These are phyloP conservation scores for Shiraia sp. DNA, from an alignment of 2,329 filamentous ascomycete genomes.

Conservation along the genomic window DNA sequence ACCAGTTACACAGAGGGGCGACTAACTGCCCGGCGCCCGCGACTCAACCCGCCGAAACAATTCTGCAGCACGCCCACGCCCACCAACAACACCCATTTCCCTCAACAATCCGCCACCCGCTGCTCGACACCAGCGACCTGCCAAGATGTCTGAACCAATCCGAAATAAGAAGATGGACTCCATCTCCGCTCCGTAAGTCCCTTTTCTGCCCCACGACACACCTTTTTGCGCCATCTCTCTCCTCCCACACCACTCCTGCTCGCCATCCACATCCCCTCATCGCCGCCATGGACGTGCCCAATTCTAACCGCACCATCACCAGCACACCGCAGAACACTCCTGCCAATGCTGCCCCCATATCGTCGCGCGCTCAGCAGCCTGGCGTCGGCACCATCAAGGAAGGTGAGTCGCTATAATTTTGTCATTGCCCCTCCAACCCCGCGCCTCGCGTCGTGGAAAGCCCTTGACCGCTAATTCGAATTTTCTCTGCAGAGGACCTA, in stretches of 20 bases:
- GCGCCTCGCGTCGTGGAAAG: conserved; percentile 23
- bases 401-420: conserved; percentile 62
- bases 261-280: conserved; percentile 15
- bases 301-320: conserved; percentile 37
- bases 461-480: conserved; percentile 43
- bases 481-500: conserved; percentile 72
- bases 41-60: conserved; percentile 36
- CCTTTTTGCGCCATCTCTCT: conserved; percentile 16
- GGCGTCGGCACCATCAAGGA: conserved; percentile 95
- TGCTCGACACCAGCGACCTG: conserved; percentile 29
- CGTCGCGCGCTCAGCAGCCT: conserved; percentile 94
- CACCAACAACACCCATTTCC: conserved; percentile 34
- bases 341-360: conserved; percentile 92
- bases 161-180: conserved; percentile 68
- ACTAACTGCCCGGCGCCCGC: conserved; percentile 30
- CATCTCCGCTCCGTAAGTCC: conserved; percentile 66
- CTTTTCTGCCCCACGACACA: conserved; percentile 27
- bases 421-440: conserved; percentile 35
- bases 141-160: conserved; percentile 68
- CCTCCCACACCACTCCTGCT: neutral
- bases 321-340: conserved; percentile 99
- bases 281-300: conserved; percentile 37
- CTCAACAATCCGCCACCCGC: conserved; percentile 38
- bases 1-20: conserved; percentile 29
- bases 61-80: conserved; percentile 33